Conservation (phyloP, 106 monocot species). For the Apostasia shenzhenica region DNA sequence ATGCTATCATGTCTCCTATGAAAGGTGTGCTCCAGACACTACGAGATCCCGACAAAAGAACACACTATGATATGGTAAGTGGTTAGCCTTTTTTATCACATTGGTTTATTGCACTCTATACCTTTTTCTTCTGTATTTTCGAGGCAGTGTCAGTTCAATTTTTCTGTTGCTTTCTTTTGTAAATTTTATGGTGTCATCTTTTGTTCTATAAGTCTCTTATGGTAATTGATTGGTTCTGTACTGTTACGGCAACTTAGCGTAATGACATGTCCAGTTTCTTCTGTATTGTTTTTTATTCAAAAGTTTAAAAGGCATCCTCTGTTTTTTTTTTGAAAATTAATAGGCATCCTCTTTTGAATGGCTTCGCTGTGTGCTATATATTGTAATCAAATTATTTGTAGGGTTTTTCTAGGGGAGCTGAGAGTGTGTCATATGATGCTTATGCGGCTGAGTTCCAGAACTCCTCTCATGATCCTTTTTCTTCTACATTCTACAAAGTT, state of each 20-base stretch:
- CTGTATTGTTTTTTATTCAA: no score
- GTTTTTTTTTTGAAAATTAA: not conserved
- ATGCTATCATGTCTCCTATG: constrained; percentile 9
- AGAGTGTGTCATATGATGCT: constrained; percentile 33
- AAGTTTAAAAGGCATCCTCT: no score
- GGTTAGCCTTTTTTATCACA: not conserved
- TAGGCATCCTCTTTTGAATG: not conserved
- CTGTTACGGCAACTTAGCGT: no score
- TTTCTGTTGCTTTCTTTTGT: not conserved
- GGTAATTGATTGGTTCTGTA: constrained; percentile 10
- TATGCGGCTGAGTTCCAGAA: constrained; percentile 20
- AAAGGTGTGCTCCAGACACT: constrained; percentile 53
- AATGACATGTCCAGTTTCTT: no score
- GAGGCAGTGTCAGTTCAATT: not conserved
- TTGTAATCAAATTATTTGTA: not conserved
- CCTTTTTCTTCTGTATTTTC: not conserved
- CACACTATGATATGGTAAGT: constrained; percentile 81
- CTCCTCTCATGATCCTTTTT: constrained; percentile 57
- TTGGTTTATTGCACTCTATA: not conserved
- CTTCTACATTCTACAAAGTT: constrained; percentile 73
- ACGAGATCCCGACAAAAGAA: constrained; percentile 74
- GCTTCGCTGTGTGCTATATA: no score
- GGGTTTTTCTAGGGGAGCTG: constrained; percentile 30
- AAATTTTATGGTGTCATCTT: not conserved
- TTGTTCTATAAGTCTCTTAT: constrained; percentile 9